Conservation (phyloP, 257 asterid species). For the Mitragyna speciosa region DNA sequence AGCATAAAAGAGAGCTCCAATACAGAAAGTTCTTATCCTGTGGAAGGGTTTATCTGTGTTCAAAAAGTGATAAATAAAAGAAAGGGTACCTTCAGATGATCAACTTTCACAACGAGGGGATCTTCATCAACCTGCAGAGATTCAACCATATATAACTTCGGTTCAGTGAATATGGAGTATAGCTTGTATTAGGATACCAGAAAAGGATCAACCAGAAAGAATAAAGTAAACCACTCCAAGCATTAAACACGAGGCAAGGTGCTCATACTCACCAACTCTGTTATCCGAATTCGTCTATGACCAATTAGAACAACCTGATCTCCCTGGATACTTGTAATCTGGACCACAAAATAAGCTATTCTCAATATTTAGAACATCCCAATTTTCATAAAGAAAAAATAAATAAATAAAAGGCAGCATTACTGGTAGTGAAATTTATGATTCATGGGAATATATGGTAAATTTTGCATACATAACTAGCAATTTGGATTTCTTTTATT, state of each 20-base stretch:
- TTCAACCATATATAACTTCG: constrained; percentile 24
- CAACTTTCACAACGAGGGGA: constrained; percentile 91
- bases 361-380: constrained; percentile 30
- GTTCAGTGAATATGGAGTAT: constrained; percentile 10
- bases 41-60: constrained; percentile 11
- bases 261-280: constrained; percentile 76
- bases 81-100: constrained; percentile 82
- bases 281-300: constrained; percentile 85
- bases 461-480: not conserved
- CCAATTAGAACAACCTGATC: constrained; percentile 94
- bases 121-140: constrained; percentile 87
- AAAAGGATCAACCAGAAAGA: not conserved
- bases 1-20: constrained; percentile 2
- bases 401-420: too few species aligned
- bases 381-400: too few species aligned
- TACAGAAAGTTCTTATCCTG: constrained; percentile 6
- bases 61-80: constrained; percentile 11
- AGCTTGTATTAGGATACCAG: not conserved
- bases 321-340: constrained; percentile 93
- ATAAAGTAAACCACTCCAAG: not conserved
- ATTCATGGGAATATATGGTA: not conserved
- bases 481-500: constrained; percentile 7
- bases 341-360: constrained; percentile 35
- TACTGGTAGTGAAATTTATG: not conserved
- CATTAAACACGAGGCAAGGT: not conserved